Conservation (phyloP, 495 filamentous ascomycete genomes). For the Neurospora sp. region DNA sequence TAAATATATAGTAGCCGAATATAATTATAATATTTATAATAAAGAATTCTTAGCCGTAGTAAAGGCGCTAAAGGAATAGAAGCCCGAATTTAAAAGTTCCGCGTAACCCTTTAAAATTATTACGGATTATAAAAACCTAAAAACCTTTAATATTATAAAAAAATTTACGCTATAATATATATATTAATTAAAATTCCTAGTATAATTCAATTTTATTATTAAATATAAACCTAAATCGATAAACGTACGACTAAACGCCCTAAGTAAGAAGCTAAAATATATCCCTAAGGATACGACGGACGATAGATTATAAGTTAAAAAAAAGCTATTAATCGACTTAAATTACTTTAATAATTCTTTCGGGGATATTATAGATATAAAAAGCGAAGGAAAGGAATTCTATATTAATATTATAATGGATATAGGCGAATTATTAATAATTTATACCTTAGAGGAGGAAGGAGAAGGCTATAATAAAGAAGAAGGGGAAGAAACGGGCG, state of each 20-base stretch:
- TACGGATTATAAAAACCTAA: not conserved
- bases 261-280: not conserved
- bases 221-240: not conserved
- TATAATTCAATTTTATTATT: not conserved
- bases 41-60: not conserved
- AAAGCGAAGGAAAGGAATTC: not conserved
- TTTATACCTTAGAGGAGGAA: not conserved
- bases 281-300: rapidly evolving
- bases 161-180: not conserved
- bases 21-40: not conserved
- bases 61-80: not conserved
- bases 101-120: not conserved
- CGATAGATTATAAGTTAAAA: too few relatives aligned
- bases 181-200: not conserved
- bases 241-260: rapidly evolving
- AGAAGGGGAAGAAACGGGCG: rapidly evolving
- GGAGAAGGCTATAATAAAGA: too few relatives aligned
- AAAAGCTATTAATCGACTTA: too few relatives aligned
- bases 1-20: too few relatives aligned
- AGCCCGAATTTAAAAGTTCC: not conserved
- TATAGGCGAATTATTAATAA: not conserved
- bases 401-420: not conserved
- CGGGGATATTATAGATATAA: too few relatives aligned
- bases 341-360: too few relatives aligned
- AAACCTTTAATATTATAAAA: not conserved